Conservation (phyloP, 1,139 yeast genomes). For the Zygoascus hellenicus region DNA sequence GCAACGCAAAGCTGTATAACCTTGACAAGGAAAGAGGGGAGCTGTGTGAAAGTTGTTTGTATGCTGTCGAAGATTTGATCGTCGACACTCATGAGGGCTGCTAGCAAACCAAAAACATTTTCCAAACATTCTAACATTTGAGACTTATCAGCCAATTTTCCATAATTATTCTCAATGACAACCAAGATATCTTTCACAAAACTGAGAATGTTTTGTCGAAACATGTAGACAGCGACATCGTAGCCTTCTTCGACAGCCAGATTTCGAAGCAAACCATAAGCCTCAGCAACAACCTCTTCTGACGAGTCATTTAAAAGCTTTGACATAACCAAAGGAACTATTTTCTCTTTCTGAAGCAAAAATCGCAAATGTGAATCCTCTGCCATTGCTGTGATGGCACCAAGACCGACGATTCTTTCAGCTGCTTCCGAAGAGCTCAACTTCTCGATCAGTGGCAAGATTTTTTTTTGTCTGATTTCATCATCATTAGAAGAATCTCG, state of each 20-base stretch:
- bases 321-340: conserved; percentile 58
- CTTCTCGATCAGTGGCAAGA: conserved; percentile 62
- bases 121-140: conserved; percentile 64
- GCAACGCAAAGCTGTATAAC: conserved; percentile 4
- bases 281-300: conserved; percentile 71
- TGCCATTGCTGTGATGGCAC: conserved; percentile 63
- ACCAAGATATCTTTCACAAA: conserved; percentile 46
- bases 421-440: conserved; percentile 58
- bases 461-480: conserved; percentile 47
- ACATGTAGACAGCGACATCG: conserved; percentile 64
- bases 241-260: conserved; percentile 85
- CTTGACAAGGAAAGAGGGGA: conserved; percentile 18
- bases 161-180: not conserved
- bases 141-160: conserved; percentile 39
- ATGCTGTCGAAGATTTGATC: conserved; percentile 54
- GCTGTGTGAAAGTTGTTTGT: conserved; percentile 35
- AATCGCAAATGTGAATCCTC: conserved; percentile 64
- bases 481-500: conserved; percentile 39
- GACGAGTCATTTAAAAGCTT: conserved; percentile 60
- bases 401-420: conserved; percentile 73
- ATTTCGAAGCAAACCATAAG: conserved; percentile 75
- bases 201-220: conserved; percentile 76
- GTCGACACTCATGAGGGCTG: conserved; percentile 61
- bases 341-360: conserved; percentile 60
- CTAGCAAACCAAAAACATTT: conserved; percentile 62